Conservation (phyloP, 2,329 filamentous ascomycete genomes). For the Leptographium procerum region DNA sequence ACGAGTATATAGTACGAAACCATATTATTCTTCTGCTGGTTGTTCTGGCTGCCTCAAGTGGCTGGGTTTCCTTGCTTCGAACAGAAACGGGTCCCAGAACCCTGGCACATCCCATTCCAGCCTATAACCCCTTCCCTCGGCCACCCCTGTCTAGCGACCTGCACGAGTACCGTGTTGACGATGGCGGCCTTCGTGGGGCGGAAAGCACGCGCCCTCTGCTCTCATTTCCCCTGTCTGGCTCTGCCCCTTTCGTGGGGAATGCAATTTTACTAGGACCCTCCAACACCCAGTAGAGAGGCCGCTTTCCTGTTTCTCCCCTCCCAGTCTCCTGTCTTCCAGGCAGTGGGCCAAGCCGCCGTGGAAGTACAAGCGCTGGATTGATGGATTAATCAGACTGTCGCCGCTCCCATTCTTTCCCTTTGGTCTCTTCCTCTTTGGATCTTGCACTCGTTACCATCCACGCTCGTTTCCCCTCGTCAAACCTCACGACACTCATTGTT, state of each 20-base stretch:
- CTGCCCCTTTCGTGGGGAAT: constrained; percentile 6
- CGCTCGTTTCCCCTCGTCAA: background rate
- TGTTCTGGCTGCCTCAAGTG: background rate
- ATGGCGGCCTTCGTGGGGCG: background rate
- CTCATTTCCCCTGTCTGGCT: constrained; percentile 7
- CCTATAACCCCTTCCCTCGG: background rate
- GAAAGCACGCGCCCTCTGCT: constrained; percentile 1
- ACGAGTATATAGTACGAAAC: too few species aligned
- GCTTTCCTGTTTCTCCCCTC: background rate
- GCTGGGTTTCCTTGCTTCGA: background rate
- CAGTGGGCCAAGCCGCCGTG: background rate
- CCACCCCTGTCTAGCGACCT: background rate
- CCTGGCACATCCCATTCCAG: background rate
- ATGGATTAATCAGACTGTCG: background rate
- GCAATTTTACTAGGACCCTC: constrained; percentile 4
- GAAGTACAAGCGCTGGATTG: background rate
- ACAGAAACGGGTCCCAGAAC: background rate
- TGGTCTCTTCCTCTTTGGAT: constrained; percentile 11
- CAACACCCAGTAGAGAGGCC: background rate
- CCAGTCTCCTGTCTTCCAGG: background rate
- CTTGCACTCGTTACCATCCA: constrained; percentile 11
- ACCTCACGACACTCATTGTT: constrained; percentile 12
- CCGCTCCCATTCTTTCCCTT: constrained; percentile 1
- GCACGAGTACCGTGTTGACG: background rate
- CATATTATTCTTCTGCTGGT: background rate